phyloP scores from a whole-genome alignment of 108 stramenopile genomes.

The Cyclotella choctawhatcheeana region DNA sequence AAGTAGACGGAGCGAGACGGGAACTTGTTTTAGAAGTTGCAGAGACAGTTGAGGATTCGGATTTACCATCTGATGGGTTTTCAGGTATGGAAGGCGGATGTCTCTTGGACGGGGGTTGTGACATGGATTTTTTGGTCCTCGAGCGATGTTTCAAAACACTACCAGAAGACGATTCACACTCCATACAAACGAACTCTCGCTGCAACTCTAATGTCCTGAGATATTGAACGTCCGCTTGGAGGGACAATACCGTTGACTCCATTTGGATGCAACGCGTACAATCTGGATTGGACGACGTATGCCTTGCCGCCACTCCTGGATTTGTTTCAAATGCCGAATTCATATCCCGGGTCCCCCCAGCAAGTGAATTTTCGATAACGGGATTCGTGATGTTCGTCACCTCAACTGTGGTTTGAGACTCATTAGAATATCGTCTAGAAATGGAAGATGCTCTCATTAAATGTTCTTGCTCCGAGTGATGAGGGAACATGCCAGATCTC shows the following conservation, averaged over 20 bases:
- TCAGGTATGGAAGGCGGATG: slow-evolving; percentile 13
- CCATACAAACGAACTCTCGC: slow-evolving; percentile 47
- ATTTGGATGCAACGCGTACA: slow-evolving; percentile 44
- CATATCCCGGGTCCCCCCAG: background rate
- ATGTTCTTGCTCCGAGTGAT: slow-evolving; percentile 2
- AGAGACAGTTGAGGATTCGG: slow-evolving; percentile 1
- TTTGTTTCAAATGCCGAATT: background rate
- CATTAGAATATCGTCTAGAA: background rate
- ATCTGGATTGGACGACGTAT: background rate
- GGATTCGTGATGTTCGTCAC: too few species aligned
- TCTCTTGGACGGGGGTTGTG: background rate
- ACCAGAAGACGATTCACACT: slow-evolving; percentile 24
- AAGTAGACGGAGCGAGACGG: background rate
- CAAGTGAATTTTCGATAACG: too few species aligned
- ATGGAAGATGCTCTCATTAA: slow-evolving; percentile 1
- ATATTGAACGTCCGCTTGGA: slow-evolving; percentile 62
- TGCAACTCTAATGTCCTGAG: slow-evolving; percentile 54
- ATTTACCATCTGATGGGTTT: slow-evolving; percentile 14
- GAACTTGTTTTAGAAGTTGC: background rate
- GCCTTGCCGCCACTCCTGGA: slow-evolving; percentile 2
- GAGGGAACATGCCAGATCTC: background rate
- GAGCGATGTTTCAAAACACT: background rate
- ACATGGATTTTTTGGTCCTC: background rate
- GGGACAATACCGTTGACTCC: slow-evolving; percentile 39
- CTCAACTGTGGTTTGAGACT: slow-evolving; percentile 5